Conservation (phyloP, 805 yeast genomes). For the Suhomyces pyralidae region DNA sequence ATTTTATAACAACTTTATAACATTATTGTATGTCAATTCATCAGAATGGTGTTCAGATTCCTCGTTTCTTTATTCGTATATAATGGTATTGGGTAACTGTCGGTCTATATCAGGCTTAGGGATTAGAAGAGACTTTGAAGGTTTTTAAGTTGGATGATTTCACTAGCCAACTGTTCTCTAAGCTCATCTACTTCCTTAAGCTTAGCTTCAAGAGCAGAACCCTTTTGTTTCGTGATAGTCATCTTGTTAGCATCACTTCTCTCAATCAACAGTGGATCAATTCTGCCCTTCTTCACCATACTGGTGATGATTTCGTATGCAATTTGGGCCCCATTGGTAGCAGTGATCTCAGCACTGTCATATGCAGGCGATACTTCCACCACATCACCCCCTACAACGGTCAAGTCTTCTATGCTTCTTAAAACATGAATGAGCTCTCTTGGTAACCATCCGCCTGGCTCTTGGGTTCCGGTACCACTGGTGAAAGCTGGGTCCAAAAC, state of each 20-base stretch:
- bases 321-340: constrained; percentile 68
- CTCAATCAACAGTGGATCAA: constrained; percentile 1
- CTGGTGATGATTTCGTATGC: constrained; percentile 69
- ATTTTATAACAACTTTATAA: no score
- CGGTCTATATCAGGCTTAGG: no score
- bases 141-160: background rate
- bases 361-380: constrained; percentile 63
- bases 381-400: constrained; percentile 53
- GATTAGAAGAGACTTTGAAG: background rate
- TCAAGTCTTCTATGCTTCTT: constrained; percentile 42
- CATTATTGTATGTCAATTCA: background rate
- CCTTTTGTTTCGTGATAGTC: background rate
- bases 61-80: background rate
- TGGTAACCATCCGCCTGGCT: constrained; percentile 58
- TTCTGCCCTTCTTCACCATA: constrained; percentile 61
- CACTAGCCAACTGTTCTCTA: background rate
- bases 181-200: background rate
- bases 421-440: constrained; percentile 50
- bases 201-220: background rate
- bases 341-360: constrained; percentile 63
- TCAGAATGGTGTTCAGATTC: no score
- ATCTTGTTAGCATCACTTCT: background rate
- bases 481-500: constrained; percentile 57
- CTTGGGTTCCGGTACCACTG: constrained; percentile 59
- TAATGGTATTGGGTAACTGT: no score